Conservation (phyloP, 225 moss, liverwort and hornwort species). For the Sphagnum tenellum region DNA sequence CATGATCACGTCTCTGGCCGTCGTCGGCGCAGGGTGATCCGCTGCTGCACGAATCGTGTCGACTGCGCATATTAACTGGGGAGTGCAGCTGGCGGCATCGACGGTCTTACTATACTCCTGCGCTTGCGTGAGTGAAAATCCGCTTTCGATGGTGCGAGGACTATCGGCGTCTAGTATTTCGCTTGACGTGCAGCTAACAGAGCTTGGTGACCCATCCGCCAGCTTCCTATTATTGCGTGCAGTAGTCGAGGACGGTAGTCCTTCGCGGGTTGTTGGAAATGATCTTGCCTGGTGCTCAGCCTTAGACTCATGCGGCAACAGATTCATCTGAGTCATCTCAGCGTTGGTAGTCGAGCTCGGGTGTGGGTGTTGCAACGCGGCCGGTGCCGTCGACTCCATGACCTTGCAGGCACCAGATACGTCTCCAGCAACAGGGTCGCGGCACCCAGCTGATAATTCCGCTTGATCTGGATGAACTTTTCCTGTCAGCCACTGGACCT, state of each 20-base stretch:
- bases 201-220: slow-evolving; percentile 42
- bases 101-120: slow-evolving; percentile 21
- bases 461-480: slow-evolving; percentile 12
- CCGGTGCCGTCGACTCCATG: neutral
- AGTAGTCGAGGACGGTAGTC: neutral
- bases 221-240: slow-evolving; percentile 22
- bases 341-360: slow-evolving; percentile 11
- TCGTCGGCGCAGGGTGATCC: slow-evolving; percentile 13
- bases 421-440: neutral
- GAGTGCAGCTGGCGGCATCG: neutral
- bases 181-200: slow-evolving; percentile 70
- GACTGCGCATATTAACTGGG: too few species aligned
- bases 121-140: slow-evolving; percentile 24
- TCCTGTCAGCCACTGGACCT: slow-evolving; percentile 21
- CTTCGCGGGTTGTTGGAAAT: slow-evolving; percentile 8
- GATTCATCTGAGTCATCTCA: slow-evolving; percentile 12
- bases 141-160: slow-evolving; percentile 76
- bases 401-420: neutral
- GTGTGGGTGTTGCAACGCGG: neutral
- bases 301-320: slow-evolving; percentile 14
- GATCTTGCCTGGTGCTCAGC: slow-evolving; percentile 10
- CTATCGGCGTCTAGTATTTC: slow-evolving; percentile 79
- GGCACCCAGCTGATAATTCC: neutral
- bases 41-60: neutral
- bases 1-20: slow-evolving; percentile 34